phyloP scores from a whole-genome alignment of 2,329 filamentous ascomycete species.

The Whalleya microplaca region DNA sequence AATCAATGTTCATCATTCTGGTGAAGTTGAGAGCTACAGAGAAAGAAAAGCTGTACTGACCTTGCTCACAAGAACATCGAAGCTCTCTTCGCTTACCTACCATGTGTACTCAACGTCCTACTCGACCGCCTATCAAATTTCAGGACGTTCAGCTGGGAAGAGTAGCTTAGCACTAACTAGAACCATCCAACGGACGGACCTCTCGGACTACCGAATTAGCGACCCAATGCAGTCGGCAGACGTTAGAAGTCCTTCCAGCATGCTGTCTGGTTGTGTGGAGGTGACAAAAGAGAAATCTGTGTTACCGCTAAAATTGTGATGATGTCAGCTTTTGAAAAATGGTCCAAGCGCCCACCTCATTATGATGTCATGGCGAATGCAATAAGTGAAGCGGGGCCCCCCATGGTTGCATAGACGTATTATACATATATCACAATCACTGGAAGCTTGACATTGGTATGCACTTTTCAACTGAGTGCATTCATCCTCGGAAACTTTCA shows the following conservation, averaged over 20 bases:
- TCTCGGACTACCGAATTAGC: too few species aligned
- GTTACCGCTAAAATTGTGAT: not conserved
- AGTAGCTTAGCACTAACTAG: too few species aligned
- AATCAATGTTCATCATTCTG: constrained; percentile 22
- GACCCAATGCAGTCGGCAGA: too few species aligned
- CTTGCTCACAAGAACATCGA: not conserved
- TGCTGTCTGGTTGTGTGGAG: too few species aligned
- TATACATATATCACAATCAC: not conserved
- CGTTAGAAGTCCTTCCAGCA: too few species aligned
- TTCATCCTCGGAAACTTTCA: not conserved
- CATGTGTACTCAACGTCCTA: too few species aligned
- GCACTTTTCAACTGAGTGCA: too few species aligned
- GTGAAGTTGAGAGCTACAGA: not conserved
- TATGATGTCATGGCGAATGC: constrained; percentile 1
- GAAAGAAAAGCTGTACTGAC: not conserved
- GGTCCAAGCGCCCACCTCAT: not conserved
- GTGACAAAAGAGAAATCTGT: too few species aligned
- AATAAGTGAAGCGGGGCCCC: not conserved
- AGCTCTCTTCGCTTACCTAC: too few species aligned
- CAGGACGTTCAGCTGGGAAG: too few species aligned
- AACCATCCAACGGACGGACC: too few species aligned
- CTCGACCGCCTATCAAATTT: too few species aligned
- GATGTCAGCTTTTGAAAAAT: not conserved
- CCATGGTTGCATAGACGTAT: not conserved
- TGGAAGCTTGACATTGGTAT: not conserved